Evolutionary conservation across 805 yeast species (phyloP), one percentile per base, ranked within the genome.

Genomic region (Cyberlindnera mycetangii): DNA sequence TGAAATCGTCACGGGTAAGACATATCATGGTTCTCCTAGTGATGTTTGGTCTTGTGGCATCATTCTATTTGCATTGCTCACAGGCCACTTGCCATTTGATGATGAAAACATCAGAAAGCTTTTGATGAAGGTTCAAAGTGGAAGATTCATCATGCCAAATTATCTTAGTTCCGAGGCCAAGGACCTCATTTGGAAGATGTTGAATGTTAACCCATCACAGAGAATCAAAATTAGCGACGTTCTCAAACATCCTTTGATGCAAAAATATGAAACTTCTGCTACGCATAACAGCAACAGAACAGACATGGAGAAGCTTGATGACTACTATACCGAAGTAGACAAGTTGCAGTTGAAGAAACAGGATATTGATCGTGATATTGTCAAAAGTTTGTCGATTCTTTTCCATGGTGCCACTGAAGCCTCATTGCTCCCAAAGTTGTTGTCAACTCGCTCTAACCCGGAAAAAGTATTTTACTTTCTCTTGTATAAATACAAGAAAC

Each of bases 11-110:
- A 86, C 96, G 11, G 99, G 99, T 30, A 79, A 85, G 49, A 89
- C 82, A 48, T 93, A 93, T 64, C 98, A 93, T 61, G 99, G 99
- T 12, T 89, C 95, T 24, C 97, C 96, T 33, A 83, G 95, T 25
- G 99, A 93, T 66, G 90, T 93, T 44, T 93, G 99, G 99, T 90
- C 96, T 7, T 90, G 97, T 68, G 98, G 99, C 57, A 88, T 93
- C 49, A 93, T 93, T 42, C 70, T 93, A 44, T 93, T 88, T 69
- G 99, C 99, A 0, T 70, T 93, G 39, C 73, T 93, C 37, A 90
- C 98, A 0, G 99, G 98, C 32, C 92, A 93, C 63, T 70, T 93
- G 47, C 99, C 99, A 2, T 93, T 93, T 62, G 99, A 93, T 66
- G 97, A 93, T 66, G 97, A 92, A 53, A 89, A 89, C 64, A 89